Evolutionary conservation across 2,329 filamentous ascomycete genomes (phyloP), one percentile per base, ranked within the genome.

Genomic region (Monilinia laxa): DNA sequence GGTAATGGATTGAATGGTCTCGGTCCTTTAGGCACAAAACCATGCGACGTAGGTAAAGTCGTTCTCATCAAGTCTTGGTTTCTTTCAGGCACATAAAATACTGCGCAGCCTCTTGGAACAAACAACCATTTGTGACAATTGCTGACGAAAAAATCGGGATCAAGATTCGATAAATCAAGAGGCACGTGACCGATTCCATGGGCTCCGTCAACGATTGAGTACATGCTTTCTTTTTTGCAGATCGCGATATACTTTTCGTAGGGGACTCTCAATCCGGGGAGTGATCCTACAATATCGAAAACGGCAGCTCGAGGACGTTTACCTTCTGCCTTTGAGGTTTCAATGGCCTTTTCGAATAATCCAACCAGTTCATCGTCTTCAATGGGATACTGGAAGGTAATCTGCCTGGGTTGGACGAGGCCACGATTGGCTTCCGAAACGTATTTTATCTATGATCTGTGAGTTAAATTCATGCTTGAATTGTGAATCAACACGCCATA

Each of bases 81-180:
- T 28, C 89, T 84, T 23, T 81, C 68, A 0, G 93, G 90, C 1
- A 95, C 90, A 77, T 96, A 90, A 70, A 97, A 85, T 4, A 95
- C 81, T 3, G 92, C 92, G 75, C 90, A 93, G 20, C 89, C 90
- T 42, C 93, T 87, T 0, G 93, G 94, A 0, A 87, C 85, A 74
- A 87, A 88, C 10, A 97, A 86, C 94, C 94, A 98, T 81, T 96
- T 96, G 80, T 96, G 91, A 72, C 88, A 91, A 77, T 97, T 97
- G 65, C 84, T 89, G 18, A 94, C 84, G 74, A 96, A 91, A 79
- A 96, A 97, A 77, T 97, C 93, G 0, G 92, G 88, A 69, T 93
- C 85, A 3, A 93, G 79, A 4, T 79, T 77, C 0, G 75, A 70
- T 18, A 97, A 78, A 76, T 96, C 85, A 10, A 97, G 77, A 0